phyloP scores from a whole-genome alignment of 352 stramenopile species.

The Aphanomyces cochlioides region DNA sequence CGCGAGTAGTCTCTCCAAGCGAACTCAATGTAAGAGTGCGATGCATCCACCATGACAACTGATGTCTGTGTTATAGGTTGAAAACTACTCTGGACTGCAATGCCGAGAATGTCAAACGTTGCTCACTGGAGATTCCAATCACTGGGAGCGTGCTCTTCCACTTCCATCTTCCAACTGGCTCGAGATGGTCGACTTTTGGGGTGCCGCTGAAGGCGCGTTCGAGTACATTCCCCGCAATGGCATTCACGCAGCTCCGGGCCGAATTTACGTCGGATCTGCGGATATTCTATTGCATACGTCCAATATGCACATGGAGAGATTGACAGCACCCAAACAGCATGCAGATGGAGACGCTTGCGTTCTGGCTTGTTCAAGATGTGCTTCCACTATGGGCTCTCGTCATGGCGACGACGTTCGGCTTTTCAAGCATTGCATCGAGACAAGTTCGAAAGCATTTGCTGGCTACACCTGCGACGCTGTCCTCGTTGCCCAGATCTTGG shows the following conservation, averaged over 20 bases:
- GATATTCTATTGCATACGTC: slow-evolving; percentile 56
- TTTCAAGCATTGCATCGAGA: slow-evolving; percentile 48
- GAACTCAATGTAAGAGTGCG: slow-evolving; percentile 15
- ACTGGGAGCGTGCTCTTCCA: slow-evolving; percentile 52
- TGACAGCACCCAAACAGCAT: slow-evolving; percentile 30
- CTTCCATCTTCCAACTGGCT: slow-evolving; percentile 80
- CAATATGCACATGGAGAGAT: slow-evolving; percentile 38
- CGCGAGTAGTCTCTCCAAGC: neutral
- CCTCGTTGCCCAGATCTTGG: slow-evolving; percentile 58
- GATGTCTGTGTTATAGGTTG: slow-evolving; percentile 38
- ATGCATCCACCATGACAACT: neutral
- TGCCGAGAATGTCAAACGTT: slow-evolving; percentile 45
- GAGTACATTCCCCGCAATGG: slow-evolving; percentile 70
- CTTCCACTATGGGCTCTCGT: slow-evolving; percentile 35
- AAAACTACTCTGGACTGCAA: slow-evolving; percentile 42
- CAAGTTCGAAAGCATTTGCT: slow-evolving; percentile 40
- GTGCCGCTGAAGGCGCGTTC: slow-evolving; percentile 68
- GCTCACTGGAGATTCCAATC: slow-evolving; percentile 28
- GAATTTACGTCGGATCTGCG: slow-evolving; percentile 61
- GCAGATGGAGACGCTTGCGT: slow-evolving; percentile 40
- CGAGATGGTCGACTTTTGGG: slow-evolving; percentile 87
- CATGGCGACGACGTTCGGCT: slow-evolving; percentile 45
- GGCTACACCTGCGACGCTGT: slow-evolving; percentile 74
- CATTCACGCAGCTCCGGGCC: slow-evolving; percentile 48
- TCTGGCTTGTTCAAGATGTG: slow-evolving; percentile 47